These are phyloP conservation scores for Dactylella cylindrospora DNA, from an alignment of 2,329 filamentous ascomycete genomes.

Conservation along the genomic window DNA sequence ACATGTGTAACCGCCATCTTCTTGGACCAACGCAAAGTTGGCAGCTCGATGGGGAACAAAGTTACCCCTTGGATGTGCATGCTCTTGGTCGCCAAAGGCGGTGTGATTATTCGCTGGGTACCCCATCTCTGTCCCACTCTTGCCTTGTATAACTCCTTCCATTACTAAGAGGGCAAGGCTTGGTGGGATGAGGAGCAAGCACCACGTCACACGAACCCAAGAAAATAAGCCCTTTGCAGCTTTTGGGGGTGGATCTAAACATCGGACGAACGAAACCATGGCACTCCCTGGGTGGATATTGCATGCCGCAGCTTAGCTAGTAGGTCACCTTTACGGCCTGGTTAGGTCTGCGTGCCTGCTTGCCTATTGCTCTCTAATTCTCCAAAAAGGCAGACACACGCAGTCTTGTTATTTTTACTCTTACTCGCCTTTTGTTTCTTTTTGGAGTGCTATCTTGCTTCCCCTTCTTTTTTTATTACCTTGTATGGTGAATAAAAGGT, in stretches of 20 bases:
- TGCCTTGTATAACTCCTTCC: conserved; percentile 2
- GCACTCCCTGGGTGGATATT: not conserved
- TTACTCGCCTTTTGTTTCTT: conserved; percentile 7
- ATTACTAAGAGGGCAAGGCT: conserved; percentile 13
- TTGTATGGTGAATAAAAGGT: no score
- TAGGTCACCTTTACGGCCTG: not conserved
- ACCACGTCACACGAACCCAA: conserved; percentile 44
- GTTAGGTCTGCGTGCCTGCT: conserved; percentile 16
- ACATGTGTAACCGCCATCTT: conserved; percentile 27
- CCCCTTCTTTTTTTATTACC: conserved; percentile 20
- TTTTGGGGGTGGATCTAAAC: conserved; percentile 19
- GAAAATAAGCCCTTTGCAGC: conserved; percentile 21
- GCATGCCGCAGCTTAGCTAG: not conserved
- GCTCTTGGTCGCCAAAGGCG: conserved; percentile 1
- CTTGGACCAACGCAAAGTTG: conserved; percentile 22
- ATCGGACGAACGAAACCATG: conserved; percentile 38
- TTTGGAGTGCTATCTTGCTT: conserved; percentile 8
- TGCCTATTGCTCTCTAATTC: no score
- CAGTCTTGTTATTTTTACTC: no score
- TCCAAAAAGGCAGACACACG: no score
- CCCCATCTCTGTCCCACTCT: conserved; percentile 9
- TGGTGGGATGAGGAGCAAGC: conserved; percentile 22
- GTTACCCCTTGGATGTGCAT: not conserved
- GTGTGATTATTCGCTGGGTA: not conserved
- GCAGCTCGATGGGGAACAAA: conserved; percentile 16